Conservation (phyloP, 2,329 filamentous ascomycete species). For the Hypoxylon sp. region DNA sequence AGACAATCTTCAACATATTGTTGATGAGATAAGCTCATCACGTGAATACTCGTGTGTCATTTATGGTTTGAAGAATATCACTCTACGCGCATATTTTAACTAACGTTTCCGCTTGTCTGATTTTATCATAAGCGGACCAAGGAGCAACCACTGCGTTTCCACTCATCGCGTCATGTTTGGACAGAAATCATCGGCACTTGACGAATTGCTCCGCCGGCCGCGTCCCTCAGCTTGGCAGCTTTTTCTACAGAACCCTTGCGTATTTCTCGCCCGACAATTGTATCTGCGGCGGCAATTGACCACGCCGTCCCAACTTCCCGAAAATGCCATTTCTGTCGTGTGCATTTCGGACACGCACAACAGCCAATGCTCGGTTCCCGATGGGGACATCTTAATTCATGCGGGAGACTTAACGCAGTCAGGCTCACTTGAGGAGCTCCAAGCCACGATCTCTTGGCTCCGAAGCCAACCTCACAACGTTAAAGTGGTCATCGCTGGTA, state of each 20-base stretch:
- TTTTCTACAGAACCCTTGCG: conserved; percentile 28
- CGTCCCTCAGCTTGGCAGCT: conserved; percentile 38
- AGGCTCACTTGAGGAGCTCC: conserved; percentile 59
- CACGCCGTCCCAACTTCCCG: not conserved
- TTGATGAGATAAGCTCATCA: conserved; percentile 1
- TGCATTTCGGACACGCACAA: conserved; percentile 65
- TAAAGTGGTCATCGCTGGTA: conserved; percentile 64
- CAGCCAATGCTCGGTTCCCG: conserved; percentile 55
- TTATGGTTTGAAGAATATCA: not conserved
- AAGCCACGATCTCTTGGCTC: conserved; percentile 61
- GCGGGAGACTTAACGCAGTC: conserved; percentile 64
- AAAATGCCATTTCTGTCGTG: conserved; percentile 48
- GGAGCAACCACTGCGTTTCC: not conserved
- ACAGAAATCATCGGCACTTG: not conserved
- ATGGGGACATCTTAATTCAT: conserved; percentile 63
- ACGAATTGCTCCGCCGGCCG: conserved; percentile 29
- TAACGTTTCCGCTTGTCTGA: not conserved
- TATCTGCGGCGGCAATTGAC: not conserved
- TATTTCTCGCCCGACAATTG: conserved; percentile 22
- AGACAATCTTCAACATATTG: conserved; percentile 1
- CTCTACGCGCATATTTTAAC: not conserved
- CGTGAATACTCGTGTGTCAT: conserved; percentile 1
- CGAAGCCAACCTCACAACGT: conserved; percentile 56
- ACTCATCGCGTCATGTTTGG: not conserved
- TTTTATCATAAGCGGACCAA: not conserved